Evolutionary conservation across 768 basidiomycete genomes (phyloP).

Genomic region (Lentinula sp.): DNA sequence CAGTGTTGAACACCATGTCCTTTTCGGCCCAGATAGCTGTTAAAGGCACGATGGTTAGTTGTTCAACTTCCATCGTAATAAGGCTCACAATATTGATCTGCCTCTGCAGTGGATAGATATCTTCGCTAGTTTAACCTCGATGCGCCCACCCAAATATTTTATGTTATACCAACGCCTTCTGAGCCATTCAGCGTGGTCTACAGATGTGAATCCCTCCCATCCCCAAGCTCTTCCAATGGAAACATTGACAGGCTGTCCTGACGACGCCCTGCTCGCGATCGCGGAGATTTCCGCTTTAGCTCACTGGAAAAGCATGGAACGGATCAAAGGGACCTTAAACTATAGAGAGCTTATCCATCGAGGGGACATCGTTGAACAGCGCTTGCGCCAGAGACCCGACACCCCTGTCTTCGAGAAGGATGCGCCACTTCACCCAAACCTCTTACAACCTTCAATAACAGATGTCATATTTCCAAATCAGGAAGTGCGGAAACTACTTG

Average conservation of each 20-base stretch:
- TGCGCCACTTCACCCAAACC: conserved; percentile 34
- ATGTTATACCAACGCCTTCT: conserved; percentile 63
- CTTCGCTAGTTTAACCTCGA: conserved; percentile 57
- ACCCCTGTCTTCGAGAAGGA: conserved; percentile 25
- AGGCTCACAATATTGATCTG: conserved; percentile 2
- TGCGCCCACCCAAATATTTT: conserved; percentile 60
- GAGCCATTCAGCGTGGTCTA: conserved; percentile 42
- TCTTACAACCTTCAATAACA: conserved; percentile 22
- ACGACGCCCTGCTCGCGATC: conserved; percentile 70
- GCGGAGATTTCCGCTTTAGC: conserved; percentile 70
- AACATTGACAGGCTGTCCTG: conserved; percentile 68
- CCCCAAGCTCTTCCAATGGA: conserved; percentile 54
- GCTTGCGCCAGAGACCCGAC: conserved; percentile 40
- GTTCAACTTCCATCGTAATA: conserved; percentile 9
- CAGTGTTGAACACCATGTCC: conserved; percentile 50
- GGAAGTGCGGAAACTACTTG: conserved; percentile 44
- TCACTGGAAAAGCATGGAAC: conserved; percentile 67
- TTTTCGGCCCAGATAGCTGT: conserved; percentile 51
- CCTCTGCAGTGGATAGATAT: conserved; percentile 68
- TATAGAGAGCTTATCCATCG: conserved; percentile 68
- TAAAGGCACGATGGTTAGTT: conserved; percentile 68
- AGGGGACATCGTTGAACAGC: conserved; percentile 67
- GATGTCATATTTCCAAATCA: conserved; percentile 26
- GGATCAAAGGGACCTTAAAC: conserved; percentile 61
- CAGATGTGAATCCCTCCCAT: conserved; percentile 31